Evolutionary conservation across 441 rosid genomes (phyloP).

Genomic region (Pelargonium australe): DNA sequence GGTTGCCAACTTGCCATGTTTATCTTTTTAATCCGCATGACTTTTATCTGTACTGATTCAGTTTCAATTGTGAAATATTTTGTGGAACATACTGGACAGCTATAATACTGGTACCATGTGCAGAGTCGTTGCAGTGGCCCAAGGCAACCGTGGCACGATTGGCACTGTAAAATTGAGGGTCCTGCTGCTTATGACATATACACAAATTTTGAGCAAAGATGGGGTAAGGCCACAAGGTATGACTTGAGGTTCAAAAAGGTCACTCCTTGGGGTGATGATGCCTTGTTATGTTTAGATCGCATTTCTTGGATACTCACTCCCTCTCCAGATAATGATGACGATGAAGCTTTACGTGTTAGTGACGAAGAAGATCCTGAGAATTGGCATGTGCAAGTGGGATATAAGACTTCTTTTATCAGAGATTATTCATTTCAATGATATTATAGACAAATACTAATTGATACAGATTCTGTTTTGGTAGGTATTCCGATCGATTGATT

Average conservation of each 20-base stretch:
- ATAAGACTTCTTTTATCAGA: neutral
- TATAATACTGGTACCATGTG: slow-evolving; percentile 58
- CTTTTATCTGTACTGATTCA: no score
- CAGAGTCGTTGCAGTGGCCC: slow-evolving; percentile 66
- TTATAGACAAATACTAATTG: neutral
- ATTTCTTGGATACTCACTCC: slow-evolving; percentile 50
- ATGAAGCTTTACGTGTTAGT: slow-evolving; percentile 41
- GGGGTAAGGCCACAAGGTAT: slow-evolving; percentile 69
- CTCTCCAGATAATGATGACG: slow-evolving; percentile 27
- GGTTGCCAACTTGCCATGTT: no score
- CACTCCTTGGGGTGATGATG: slow-evolving; percentile 53
- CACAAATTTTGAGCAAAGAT: slow-evolving; percentile 86
- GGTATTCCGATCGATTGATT: slow-evolving; percentile 96
- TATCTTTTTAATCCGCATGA: no score
- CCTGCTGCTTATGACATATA: slow-evolving; percentile 97
- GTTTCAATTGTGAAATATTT: no score
- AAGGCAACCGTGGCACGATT: slow-evolving; percentile 98
- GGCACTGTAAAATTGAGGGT: slow-evolving; percentile 85
- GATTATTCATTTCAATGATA: neutral
- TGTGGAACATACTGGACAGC: slow-evolving; percentile 33
- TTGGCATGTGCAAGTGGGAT: slow-evolving; percentile 91
- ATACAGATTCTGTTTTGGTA: slow-evolving; percentile 23
- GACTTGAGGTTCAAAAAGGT: slow-evolving; percentile 36
- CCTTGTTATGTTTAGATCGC: slow-evolving; percentile 67
- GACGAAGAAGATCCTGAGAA: slow-evolving; percentile 53